These are phyloP conservation scores for Thinopyrum obtusiflorum DNA, from an alignment of 202 grass and related monocot species.

Conservation along the genomic window DNA sequence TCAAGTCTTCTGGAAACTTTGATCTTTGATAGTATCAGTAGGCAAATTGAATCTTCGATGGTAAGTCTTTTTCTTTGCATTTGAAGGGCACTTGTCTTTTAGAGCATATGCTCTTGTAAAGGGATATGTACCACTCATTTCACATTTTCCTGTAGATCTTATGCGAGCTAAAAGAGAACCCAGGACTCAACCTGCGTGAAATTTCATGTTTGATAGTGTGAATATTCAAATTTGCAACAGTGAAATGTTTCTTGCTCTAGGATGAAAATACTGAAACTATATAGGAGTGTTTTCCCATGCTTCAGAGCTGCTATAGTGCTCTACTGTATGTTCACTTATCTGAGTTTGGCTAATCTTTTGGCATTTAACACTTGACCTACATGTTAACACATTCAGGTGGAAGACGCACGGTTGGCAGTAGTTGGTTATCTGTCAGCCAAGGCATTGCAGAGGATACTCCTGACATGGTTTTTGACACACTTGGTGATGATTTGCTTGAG, in stretches of 20 bases:
- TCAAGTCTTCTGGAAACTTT: not conserved
- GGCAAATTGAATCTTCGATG: not conserved
- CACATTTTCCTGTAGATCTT: not conserved
- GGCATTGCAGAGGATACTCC: conserved; percentile 94
- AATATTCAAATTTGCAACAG: conserved; percentile 8
- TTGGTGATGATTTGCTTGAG: conserved; percentile 79
- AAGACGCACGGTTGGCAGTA: conserved; percentile 69
- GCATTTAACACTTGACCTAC: conserved; percentile 7
- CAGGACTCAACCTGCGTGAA: not conserved
- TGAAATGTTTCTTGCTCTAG: not conserved
- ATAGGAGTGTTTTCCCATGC: not conserved
- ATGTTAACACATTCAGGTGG: conserved; percentile 54
- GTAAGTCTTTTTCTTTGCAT: not conserved
- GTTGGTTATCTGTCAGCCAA: conserved; percentile 95
- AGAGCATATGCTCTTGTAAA: not conserved
- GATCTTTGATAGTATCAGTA: not conserved
- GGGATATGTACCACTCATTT: not conserved
- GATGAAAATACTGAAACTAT: not conserved
- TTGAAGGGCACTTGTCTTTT: not conserved
- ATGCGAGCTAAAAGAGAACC: not conserved
- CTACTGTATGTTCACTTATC: not conserved
- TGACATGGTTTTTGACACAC: conserved; percentile 75
- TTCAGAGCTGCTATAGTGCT: not conserved
- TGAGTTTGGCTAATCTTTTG: conserved; percentile 3
- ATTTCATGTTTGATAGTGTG: conserved; percentile 20